Percentiles rank a stretch among this genome's conserved stretches.
These are phyloP conservation scores for Trichoderma afroharzianum DNA, from an alignment of 2,329 filamentous ascomycete genomes.

Conservation along the genomic window DNA sequence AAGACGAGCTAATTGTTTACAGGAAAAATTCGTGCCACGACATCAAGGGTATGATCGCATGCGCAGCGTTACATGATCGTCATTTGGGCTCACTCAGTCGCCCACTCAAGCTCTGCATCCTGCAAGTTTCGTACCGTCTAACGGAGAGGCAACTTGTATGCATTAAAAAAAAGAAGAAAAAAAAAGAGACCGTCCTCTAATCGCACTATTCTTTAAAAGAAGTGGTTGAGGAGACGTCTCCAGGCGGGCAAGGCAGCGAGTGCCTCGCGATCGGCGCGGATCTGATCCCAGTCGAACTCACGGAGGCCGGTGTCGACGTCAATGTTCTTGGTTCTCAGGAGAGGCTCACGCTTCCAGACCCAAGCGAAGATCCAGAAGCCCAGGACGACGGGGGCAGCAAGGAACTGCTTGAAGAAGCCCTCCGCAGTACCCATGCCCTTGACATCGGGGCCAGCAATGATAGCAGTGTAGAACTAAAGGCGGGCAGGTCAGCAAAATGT, in stretches of 20 bases:
- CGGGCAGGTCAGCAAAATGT: conserved; percentile 11
- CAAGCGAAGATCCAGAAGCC: conserved; percentile 57
- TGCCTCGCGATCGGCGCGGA: conserved; percentile 51
- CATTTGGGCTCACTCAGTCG: background rate
- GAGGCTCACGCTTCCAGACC: conserved; percentile 62
- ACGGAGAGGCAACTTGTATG: conserved; percentile 1
- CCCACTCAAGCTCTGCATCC: background rate
- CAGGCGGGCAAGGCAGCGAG: conserved; percentile 51
- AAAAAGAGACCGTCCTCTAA: background rate
- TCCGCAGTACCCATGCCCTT: conserved; percentile 40
- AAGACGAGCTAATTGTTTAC: conserved; percentile 17
- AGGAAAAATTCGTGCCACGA: conserved; percentile 12
- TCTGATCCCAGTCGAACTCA: conserved; percentile 62
- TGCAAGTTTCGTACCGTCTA: background rate
- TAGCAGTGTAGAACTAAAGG: conserved; percentile 47
- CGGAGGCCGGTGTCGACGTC: conserved; percentile 65
- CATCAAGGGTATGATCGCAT: conserved; percentile 13
- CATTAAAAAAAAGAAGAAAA: background rate
- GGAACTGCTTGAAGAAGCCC: conserved; percentile 54
- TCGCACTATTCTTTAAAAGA: conserved; percentile 32
- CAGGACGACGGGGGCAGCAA: conserved; percentile 53
- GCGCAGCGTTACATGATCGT: conserved; percentile 10
- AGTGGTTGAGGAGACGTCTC: conserved; percentile 38
- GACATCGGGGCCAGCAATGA: conserved; percentile 34
- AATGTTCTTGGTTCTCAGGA: conserved; percentile 57